Conservation (phyloP, 345 rosid genomes). For the Dipteronia dyeriana region DNA sequence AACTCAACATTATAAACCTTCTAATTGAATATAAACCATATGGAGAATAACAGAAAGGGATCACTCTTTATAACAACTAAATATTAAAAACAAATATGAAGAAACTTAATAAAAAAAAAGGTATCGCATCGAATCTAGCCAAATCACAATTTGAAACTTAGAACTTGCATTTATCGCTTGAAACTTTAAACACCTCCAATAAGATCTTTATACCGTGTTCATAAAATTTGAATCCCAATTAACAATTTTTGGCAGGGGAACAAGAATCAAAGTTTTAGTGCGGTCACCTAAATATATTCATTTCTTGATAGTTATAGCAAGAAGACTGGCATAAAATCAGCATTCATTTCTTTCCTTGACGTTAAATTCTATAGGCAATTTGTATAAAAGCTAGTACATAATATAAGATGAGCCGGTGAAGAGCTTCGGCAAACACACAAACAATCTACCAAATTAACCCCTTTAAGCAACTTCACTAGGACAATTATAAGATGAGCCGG, state of each 20-base stretch:
- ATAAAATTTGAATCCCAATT: slow-evolving; percentile 20
- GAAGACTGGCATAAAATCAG: background rate
- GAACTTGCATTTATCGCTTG: slow-evolving; percentile 3
- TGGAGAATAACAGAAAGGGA: too few relatives aligned
- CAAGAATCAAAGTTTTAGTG: slow-evolving; percentile 26
- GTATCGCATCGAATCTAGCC: background rate
- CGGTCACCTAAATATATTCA: slow-evolving; percentile 24
- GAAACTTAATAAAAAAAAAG: too few relatives aligned
- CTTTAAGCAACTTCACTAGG: background rate
- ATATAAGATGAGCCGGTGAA: background rate
- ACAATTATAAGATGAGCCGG: background rate
- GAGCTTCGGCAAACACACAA: background rate
- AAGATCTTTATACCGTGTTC: slow-evolving; percentile 14
- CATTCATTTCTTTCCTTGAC: background rate
- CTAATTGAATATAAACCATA: too few relatives aligned
- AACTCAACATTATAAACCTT: too few relatives aligned
- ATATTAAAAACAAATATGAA: too few relatives aligned
- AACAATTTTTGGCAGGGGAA: slow-evolving; percentile 15
- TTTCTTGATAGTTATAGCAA: background rate
- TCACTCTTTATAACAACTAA: too few relatives aligned
- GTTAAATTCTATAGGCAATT: background rate
- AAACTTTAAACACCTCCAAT: slow-evolving; percentile 12
- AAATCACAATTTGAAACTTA: slow-evolving; percentile 3
- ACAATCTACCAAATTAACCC: background rate
- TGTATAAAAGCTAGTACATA: background rate